Base-by-base conservation (phyloP, 208 protist species). In the Strigomonas oncopelti region DNA sequence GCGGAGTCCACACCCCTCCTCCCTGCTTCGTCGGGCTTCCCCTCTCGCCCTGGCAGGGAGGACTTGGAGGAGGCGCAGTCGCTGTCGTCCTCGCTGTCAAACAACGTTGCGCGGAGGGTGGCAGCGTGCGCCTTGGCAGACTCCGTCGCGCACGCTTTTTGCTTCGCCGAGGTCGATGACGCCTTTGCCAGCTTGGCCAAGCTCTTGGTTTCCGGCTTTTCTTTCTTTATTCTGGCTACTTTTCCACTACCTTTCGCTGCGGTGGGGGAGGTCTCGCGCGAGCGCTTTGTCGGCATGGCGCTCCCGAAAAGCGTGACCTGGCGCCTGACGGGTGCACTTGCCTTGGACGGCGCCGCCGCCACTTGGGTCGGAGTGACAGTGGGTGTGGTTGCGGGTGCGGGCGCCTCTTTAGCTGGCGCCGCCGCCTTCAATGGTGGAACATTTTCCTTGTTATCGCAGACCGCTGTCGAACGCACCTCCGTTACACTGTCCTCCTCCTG, bases 171-270 rank as follows among this genome's bases (percentile, higher is more conserved):
- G 34, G 7, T 38, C 7, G 34, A 3, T 13, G 87, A 92, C 13
- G 87, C 85, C 38, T 84, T 86, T 1, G 87, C 83, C 29, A 93
- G 67, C 59, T 92, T 93, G 22, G 80, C 65, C 27, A 93, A 60
- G 55, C 83, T 93, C 32, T 64, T 88, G 28, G 55, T 64, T 46
- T 71, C 74, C 36, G 18, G 69, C 36, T 83, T 81, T 25, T 58
- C 65, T 1, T 51, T 61, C 42, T 72, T 83, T 38, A 66, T 73
- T 11, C 27, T 25, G 36, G 46, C 61, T 7, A 25, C 7, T 56
- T 67, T 56, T 13, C 9, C 51, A 7, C 7, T 18, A 16, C 48
- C 29, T 67, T 69, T 61, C 28, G 27, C 11, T 13, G 34, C 34
- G n/a, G n/a, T n/a, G 7, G 34, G 34, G 9, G 34, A 38, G 7